Evolutionary conservation across 495 filamentous ascomycete genomes (phyloP).

Genomic region (Articulospora tetracladia): DNA sequence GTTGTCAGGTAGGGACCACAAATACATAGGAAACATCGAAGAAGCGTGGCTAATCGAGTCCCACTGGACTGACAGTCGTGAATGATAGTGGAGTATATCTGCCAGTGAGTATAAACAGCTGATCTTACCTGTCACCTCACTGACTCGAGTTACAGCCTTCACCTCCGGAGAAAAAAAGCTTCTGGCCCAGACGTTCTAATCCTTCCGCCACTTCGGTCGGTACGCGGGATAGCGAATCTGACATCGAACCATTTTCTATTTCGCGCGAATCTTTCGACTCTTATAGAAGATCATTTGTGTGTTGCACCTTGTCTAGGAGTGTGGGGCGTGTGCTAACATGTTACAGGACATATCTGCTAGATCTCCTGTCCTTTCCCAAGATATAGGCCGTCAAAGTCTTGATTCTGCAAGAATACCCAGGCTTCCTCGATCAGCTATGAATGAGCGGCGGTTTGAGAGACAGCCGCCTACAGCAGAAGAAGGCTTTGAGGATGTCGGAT

Average conservation of each 20-base stretch:
- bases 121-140: not conserved
- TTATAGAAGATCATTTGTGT: slow-evolving; percentile 92
- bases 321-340: not conserved
- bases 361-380: slow-evolving; percentile 65
- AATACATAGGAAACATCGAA: not conserved
- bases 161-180: slow-evolving; percentile 77
- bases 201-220: slow-evolving; percentile 64
- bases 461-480: slow-evolving; percentile 66
- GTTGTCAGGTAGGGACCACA: slow-evolving; percentile 62
- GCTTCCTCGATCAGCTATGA: slow-evolving; percentile 48
- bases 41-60: not conserved
- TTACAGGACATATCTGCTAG: slow-evolving; percentile 86
- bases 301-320: slow-evolving; percentile 27
- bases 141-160: slow-evolving; percentile 65
- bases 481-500: slow-evolving; percentile 84
- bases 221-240: slow-evolving; percentile 64
- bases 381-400: slow-evolving; percentile 68
- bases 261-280: slow-evolving; percentile 98
- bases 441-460: slow-evolving; percentile 40
- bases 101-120: slow-evolving; percentile 54
- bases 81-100: slow-evolving; percentile 96
- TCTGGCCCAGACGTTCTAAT: slow-evolving; percentile 73
- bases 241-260: slow-evolving; percentile 93
- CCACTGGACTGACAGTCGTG: slow-evolving; percentile 60
- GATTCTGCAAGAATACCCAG: slow-evolving; percentile 63